Percentiles rank a stretch among this genome's conserved stretches.
Conservation (phyloP, 2,329 filamentous ascomycete genomes). For the Pestalotiopsis sp. region DNA sequence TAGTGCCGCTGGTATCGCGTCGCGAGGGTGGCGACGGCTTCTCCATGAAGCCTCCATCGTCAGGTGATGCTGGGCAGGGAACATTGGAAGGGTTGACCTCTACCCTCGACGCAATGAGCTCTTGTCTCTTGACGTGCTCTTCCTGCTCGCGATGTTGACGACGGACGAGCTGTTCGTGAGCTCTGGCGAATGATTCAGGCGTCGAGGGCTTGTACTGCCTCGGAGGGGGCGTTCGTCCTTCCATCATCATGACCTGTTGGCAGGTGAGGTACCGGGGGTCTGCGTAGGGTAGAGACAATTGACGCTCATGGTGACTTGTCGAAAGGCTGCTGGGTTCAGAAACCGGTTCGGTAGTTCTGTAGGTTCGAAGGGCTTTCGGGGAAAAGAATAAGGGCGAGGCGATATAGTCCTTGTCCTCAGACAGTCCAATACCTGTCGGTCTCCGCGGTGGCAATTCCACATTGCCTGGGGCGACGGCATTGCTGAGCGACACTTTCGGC, state of each 20-base stretch:
- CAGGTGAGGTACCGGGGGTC: slow-evolving; percentile 50
- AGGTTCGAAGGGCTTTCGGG: slow-evolving; percentile 37
- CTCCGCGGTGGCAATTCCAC: slow-evolving; percentile 47
- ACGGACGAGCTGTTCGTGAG: slow-evolving; percentile 32
- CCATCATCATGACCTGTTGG: slow-evolving; percentile 41
- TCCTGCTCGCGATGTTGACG: slow-evolving; percentile 34
- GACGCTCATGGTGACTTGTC: slow-evolving; percentile 28
- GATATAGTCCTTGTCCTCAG: slow-evolving; percentile 34
- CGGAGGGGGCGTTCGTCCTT: slow-evolving; percentile 35
- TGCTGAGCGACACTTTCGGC: slow-evolving; percentile 64
- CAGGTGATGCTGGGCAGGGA: slow-evolving; percentile 47
- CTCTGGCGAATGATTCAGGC: slow-evolving; percentile 38
- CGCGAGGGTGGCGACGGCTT: slow-evolving; percentile 35
- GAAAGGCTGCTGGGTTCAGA: slow-evolving; percentile 43
- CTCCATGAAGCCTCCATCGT: slow-evolving; percentile 37
- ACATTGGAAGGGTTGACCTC: slow-evolving; percentile 29
- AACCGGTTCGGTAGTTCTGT: slow-evolving; percentile 43
- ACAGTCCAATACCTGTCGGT: slow-evolving; percentile 47
- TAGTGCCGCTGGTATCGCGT: slow-evolving; percentile 42
- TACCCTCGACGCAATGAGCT: slow-evolving; percentile 18
- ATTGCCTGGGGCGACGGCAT: slow-evolving; percentile 61
- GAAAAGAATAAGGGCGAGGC: slow-evolving; percentile 40
- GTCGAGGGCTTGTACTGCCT: slow-evolving; percentile 38
- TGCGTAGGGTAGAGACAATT: slow-evolving; percentile 32
- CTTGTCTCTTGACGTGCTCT: slow-evolving; percentile 29